These are phyloP conservation scores for Tripterygium wilfordii DNA, from an alignment of 177 flowering plant genomes.

Conservation along the genomic window DNA sequence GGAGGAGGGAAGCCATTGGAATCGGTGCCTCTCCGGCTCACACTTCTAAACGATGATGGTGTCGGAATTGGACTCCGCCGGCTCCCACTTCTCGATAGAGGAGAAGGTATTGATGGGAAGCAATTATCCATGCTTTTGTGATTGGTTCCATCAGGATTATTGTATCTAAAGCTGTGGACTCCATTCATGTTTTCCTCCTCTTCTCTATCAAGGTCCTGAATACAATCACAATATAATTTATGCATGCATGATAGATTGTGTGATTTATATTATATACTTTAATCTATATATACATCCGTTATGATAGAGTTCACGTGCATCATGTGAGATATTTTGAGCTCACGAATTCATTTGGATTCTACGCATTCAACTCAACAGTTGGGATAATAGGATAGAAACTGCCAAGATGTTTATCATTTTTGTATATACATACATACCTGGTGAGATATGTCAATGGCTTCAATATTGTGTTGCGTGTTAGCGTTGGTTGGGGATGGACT, in stretches of 20 bases:
- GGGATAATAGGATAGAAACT: conserved; percentile 15
- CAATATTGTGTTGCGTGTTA: no score
- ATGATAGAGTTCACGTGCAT: not conserved
- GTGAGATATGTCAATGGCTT: no score
- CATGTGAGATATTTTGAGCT: conserved; percentile 3
- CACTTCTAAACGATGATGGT: not conserved
- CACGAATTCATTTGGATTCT: conserved; percentile 11
- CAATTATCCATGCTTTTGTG: conserved; percentile 13
- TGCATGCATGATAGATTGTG: not conserved
- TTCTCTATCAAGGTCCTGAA: conserved; percentile 15
- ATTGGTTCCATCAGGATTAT: not conserved
- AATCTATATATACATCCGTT: no score
- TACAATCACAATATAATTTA: no score
- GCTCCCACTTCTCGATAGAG: conserved; percentile 17
- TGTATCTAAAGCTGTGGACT: conserved; percentile 7
- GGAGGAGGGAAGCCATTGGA: not conserved
- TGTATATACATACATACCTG: no score
- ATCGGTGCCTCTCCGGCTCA: conserved; percentile 7
- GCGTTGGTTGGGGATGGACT: no score
- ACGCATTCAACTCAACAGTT: no score
- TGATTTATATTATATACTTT: no score
- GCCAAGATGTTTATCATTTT: no score
- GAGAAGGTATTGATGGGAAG: conserved; percentile 9
- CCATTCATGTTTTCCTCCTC: conserved; percentile 12
- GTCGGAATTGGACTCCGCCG: conserved; percentile 8